These are phyloP conservation scores for Monosporascus sp. DNA, from an alignment of 2,329 filamentous ascomycete species.

Conservation along the genomic window DNA sequence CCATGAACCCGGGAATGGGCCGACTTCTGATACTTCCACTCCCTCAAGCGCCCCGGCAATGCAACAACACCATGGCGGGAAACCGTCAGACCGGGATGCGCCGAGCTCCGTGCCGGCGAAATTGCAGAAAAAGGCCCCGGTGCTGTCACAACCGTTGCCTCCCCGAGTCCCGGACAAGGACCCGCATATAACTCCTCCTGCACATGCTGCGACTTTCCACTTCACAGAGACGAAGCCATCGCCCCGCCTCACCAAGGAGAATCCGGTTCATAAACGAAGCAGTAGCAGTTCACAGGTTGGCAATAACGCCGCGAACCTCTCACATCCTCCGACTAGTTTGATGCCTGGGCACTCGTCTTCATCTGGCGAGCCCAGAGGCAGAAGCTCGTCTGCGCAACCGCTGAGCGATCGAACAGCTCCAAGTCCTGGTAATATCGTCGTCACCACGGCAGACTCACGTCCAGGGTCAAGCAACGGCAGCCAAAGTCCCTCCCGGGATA, in stretches of 20 bases:
- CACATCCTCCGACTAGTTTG: slow-evolving; percentile 11
- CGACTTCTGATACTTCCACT: background rate
- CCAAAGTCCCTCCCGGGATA: slow-evolving; percentile 36
- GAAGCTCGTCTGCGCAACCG: slow-evolving; percentile 46
- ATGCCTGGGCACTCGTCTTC: slow-evolving; percentile 19
- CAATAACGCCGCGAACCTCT: slow-evolving; percentile 8
- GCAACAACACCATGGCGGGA: slow-evolving; percentile 6
- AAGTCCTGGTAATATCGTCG: slow-evolving; percentile 26
- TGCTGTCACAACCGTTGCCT: slow-evolving; percentile 10
- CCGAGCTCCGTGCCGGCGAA: slow-evolving; percentile 7
- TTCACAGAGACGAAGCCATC: slow-evolving; percentile 21
- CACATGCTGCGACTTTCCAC: slow-evolving; percentile 13
- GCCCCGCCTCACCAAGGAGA: slow-evolving; percentile 18
- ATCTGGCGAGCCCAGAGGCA: slow-evolving; percentile 33
- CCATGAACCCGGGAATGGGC: slow-evolving; percentile 2
- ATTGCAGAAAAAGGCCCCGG: slow-evolving; percentile 19
- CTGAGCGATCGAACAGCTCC: slow-evolving; percentile 21
- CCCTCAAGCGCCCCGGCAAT: slow-evolving; percentile 3
- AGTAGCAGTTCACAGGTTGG: slow-evolving; percentile 22
- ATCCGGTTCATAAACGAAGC: slow-evolving; percentile 10
- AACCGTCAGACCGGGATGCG: slow-evolving; percentile 9
- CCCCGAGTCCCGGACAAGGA: slow-evolving; percentile 13
- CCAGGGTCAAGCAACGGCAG: slow-evolving; percentile 34
- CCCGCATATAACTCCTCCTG: slow-evolving; percentile 13
- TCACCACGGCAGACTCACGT: slow-evolving; percentile 22